Evolutionary conservation across 305 asterid genomes (phyloP).

Genomic region (Solanum hybrid): DNA sequence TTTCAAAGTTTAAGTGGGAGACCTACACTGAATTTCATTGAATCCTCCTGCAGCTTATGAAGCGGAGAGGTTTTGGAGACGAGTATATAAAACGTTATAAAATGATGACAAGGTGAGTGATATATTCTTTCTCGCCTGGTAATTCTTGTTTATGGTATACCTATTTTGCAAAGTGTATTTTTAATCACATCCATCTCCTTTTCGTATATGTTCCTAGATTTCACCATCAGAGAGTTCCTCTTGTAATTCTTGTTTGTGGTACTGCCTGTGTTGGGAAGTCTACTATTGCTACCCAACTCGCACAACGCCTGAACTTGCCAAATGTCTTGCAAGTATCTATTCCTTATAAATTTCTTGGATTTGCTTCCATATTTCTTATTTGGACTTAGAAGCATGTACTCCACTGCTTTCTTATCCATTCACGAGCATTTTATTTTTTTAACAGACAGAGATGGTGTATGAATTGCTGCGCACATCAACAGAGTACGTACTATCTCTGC

Average conservation of each 20-base stretch:
- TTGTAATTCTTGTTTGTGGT: conserved; percentile 96
- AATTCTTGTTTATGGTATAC: conserved; percentile 6
- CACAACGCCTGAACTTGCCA: conserved; percentile 88
- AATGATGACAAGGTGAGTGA: conserved; percentile 40
- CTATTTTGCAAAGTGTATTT: background rate
- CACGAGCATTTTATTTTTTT: conserved; percentile 2
- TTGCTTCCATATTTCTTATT: conserved; percentile 9
- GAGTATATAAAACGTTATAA: conserved; percentile 85
- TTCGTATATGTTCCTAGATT: conserved; percentile 31
- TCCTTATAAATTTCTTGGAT: conserved; percentile 4
- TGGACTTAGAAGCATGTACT: background rate
- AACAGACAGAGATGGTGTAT: conserved; percentile 92
- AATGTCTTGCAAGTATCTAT: conserved; percentile 73
- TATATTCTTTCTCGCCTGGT: conserved; percentile 12
- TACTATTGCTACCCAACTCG: conserved; percentile 92
- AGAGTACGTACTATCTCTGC: conserved; percentile 45
- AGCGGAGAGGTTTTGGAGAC: conserved; percentile 80
- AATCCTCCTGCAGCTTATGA: conserved; percentile 61
- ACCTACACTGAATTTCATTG: conserved; percentile 1
- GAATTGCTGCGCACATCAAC: conserved; percentile 87
- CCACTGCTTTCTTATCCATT: background rate
- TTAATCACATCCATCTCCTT: background rate
- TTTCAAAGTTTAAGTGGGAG: background rate
- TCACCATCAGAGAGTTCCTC: conserved; percentile 93
- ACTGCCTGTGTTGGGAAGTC: conserved; percentile 96